Percentiles rank a stretch among this genome's conserved stretches.
Conservation (phyloP, 73 alveolate genomes). For the Paramecium sexaurelia region DNA sequence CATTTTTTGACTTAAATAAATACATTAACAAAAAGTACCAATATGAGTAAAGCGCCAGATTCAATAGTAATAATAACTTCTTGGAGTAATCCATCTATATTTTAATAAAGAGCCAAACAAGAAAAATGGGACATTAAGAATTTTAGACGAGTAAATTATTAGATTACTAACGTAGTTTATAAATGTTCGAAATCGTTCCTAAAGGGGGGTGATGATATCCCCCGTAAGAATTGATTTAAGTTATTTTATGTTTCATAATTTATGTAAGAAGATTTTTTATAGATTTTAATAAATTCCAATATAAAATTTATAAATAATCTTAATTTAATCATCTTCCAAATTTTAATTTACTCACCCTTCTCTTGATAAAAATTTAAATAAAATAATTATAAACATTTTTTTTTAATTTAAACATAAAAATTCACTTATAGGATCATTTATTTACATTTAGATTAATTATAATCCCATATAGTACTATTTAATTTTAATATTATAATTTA, state of each 20-base stretch:
- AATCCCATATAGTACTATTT: too few relatives aligned
- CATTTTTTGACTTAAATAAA: background rate
- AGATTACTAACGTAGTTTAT: background rate
- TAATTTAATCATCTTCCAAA: background rate
- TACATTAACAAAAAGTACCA: background rate
- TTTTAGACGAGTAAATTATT: conserved; percentile 5
- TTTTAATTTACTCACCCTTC: too few relatives aligned
- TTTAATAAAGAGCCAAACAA: background rate
- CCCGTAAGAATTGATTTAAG: background rate
- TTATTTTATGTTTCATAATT: background rate
- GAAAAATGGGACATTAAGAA: background rate
- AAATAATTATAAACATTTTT: too few relatives aligned
- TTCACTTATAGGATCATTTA: too few relatives aligned
- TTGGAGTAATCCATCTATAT: background rate
- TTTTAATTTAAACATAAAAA: too few relatives aligned
- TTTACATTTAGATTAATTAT: too few relatives aligned
- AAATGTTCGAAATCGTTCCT: background rate
- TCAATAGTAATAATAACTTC: background rate
- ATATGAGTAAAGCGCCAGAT: background rate
- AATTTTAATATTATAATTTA: too few relatives aligned
- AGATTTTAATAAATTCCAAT: background rate
- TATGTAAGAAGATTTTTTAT: background rate
- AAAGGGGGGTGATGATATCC: background rate
- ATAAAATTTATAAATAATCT: too few relatives aligned
- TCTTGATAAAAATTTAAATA: too few relatives aligned